These are phyloP conservation scores for Zygoascus flipseniorum DNA, from an alignment of 805 yeast species.

Conservation along the genomic window DNA sequence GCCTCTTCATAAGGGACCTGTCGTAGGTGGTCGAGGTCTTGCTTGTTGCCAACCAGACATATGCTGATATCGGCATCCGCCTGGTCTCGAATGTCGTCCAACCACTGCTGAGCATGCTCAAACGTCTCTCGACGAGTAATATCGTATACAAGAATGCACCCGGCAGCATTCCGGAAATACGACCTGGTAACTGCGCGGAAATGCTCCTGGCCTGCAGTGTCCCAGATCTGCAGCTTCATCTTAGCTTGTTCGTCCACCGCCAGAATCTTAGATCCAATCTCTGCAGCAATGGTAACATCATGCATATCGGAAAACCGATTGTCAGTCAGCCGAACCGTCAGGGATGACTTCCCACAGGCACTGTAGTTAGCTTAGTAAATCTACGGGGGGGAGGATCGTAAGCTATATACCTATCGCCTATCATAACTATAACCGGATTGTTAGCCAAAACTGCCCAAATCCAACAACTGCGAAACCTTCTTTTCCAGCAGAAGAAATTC, in stretches of 20 bases:
- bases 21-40: conserved; percentile 40
- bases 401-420: conserved; percentile 28
- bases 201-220: conserved; percentile 31
- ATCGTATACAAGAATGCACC: conserved; percentile 30
- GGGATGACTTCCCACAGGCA: conserved; percentile 31
- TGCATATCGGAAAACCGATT: conserved; percentile 28
- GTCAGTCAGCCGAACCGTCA: conserved; percentile 29
- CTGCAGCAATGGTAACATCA: conserved; percentile 32
- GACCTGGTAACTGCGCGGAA: conserved; percentile 30
- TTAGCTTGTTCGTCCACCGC: conserved; percentile 23
- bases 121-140: conserved; percentile 29
- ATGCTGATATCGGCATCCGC: conserved; percentile 63
- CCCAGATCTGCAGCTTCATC: conserved; percentile 32
- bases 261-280: conserved; percentile 29
- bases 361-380: conserved; percentile 9
- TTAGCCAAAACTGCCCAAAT: too few relatives aligned
- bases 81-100: conserved; percentile 61
- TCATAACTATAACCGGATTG: conserved; percentile 21
- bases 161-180: conserved; percentile 31
- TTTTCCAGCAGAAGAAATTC: too few relatives aligned
- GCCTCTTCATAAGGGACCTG: conserved; percentile 28
- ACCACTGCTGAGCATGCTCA: conserved; percentile 49
- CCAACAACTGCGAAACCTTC: too few relatives aligned
- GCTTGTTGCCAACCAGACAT: conserved; percentile 72
- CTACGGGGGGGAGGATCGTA: not conserved